phyloP scores from a whole-genome alignment of 768 basidiomycete genomes.

The Dentipellis fragilis region DNA sequence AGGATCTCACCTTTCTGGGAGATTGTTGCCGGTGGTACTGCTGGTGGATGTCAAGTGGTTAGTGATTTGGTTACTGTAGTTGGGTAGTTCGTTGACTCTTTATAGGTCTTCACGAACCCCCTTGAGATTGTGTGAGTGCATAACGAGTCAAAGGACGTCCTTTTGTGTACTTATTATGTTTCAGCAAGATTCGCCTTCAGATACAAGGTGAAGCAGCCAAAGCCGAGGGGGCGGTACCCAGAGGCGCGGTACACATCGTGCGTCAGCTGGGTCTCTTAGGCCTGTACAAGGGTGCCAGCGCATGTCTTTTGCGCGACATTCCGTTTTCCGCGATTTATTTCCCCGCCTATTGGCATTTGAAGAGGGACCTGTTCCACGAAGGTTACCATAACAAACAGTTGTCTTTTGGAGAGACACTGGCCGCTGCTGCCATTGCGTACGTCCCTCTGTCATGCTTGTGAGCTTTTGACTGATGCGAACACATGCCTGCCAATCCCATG shows the following conservation, averaged over 20 bases:
- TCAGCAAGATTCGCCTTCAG: conserved; percentile 86
- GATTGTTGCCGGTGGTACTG: conserved; percentile 80
- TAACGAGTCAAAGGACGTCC: background rate
- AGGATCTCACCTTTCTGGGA: conserved; percentile 91
- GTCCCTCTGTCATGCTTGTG: conserved; percentile 20
- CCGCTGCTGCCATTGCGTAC: conserved; percentile 74
- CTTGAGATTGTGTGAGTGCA: conserved; percentile 81
- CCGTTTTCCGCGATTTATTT: conserved; percentile 96
- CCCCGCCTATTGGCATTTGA: conserved; percentile 79
- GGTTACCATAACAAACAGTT: conserved; percentile 92
- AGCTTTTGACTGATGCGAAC: conserved; percentile 2
- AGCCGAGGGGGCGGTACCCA: conserved; percentile 66
- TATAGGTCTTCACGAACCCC: conserved; percentile 92
- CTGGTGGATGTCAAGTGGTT: conserved; percentile 97
- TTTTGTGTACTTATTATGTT: background rate
- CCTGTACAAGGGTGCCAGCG: conserved; percentile 86
- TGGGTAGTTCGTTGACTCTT: background rate
- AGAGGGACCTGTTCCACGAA: conserved; percentile 91
- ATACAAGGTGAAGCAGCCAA: conserved; percentile 94
- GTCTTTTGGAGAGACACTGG: conserved; percentile 81
- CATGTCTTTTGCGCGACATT: conserved; percentile 90
- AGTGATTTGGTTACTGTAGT: conserved; percentile 23
- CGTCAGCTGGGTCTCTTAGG: conserved; percentile 88
- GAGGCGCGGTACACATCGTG: conserved; percentile 88
- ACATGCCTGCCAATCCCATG: conserved; percentile 3